These are phyloP conservation scores for Hypoxylon sp. DNA, from an alignment of 2,329 filamentous ascomycete genomes.

Conservation along the genomic window DNA sequence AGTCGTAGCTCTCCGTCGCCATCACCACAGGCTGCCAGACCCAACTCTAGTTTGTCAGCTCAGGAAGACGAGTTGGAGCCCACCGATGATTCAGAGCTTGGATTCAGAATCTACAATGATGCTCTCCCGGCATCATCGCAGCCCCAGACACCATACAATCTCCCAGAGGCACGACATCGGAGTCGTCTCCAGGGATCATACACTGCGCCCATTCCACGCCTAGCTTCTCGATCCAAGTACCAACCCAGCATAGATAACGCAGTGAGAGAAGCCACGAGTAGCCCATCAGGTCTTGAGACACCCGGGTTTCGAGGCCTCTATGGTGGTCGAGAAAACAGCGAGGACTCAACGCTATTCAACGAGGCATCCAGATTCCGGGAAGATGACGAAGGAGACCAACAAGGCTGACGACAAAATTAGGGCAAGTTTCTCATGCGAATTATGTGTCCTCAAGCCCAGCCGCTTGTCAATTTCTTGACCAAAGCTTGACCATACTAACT, in stretches of 20 bases:
- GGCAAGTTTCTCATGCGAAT: background rate
- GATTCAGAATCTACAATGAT: conserved; percentile 64
- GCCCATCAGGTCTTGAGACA: conserved; percentile 59
- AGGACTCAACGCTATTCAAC: conserved; percentile 59
- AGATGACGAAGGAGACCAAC: conserved; percentile 18
- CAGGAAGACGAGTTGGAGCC: conserved; percentile 32
- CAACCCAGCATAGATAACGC: conserved; percentile 24
- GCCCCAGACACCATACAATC: conserved; percentile 65
- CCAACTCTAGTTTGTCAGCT: conserved; percentile 32
- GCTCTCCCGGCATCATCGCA: conserved; percentile 60
- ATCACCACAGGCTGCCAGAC: conserved; percentile 26
- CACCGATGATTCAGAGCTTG: conserved; percentile 37
- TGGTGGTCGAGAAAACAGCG: conserved; percentile 65
- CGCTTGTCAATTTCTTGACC: conserved; percentile 4
- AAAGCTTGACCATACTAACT: conserved; percentile 10
- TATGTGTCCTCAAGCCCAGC: conserved; percentile 2
- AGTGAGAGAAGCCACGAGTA: conserved; percentile 50
- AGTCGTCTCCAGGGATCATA: conserved; percentile 61
- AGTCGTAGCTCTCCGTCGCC: conserved; percentile 41
- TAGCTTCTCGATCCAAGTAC: conserved; percentile 30
- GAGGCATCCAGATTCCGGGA: conserved; percentile 40
- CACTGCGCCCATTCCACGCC: conserved; percentile 58
- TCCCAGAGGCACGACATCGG: conserved; percentile 65
- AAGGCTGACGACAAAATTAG: conserved; percentile 12
- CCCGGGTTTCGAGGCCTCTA: conserved; percentile 64